These are phyloP conservation scores for Syzygium malaccense DNA, from an alignment of 441 rosid species.

Conservation along the genomic window DNA sequence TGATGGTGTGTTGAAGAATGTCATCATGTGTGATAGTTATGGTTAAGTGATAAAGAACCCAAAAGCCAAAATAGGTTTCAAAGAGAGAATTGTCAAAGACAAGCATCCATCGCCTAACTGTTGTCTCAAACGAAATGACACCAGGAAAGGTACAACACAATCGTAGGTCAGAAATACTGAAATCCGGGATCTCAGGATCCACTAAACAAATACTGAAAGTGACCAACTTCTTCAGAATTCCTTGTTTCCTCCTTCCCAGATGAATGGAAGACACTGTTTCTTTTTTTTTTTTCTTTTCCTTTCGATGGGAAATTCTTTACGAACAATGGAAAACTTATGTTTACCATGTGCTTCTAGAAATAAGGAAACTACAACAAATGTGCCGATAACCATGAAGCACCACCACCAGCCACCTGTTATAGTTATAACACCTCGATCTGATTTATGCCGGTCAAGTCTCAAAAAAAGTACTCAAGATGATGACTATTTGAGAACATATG, in stretches of 20 bases:
- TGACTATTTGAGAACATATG: background rate
- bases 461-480: background rate
- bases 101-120: background rate
- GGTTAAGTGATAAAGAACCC: background rate
- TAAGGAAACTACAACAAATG: background rate
- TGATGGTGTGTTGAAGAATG: background rate
- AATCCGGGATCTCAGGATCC: background rate
- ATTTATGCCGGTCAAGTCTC: background rate
- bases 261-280: background rate
- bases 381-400: background rate
- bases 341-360: background rate
- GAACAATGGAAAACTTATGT: background rate
- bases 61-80: background rate
- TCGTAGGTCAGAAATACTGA: background rate
- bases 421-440: background rate
- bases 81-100: background rate
- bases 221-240: background rate
- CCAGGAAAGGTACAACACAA: background rate
- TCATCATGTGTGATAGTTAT: background rate
- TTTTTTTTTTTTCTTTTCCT: background rate
- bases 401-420: background rate
- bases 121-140: background rate
- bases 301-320: background rate
- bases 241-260: background rate
- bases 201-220: background rate